Conservation (phyloP, 495 filamentous ascomycete genomes). For the Talaromyces proteolyticus region DNA sequence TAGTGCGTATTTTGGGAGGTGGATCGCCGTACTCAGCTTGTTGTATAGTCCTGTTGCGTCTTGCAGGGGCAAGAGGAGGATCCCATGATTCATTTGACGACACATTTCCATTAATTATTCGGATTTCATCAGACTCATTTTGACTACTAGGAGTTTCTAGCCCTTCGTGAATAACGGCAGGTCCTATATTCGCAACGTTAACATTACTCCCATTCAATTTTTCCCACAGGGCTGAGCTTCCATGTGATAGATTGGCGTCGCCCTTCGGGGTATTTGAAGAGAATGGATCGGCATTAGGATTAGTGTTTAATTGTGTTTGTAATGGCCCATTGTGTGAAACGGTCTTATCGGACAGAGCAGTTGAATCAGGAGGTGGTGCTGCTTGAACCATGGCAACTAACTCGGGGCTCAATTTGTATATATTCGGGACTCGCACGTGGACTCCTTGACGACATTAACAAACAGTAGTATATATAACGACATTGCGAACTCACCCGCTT, state of each 20-base stretch:
- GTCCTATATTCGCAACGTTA: slow-evolving; percentile 25
- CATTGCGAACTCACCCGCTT: slow-evolving; percentile 46
- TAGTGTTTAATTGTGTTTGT: slow-evolving; percentile 37
- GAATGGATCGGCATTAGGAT: slow-evolving; percentile 40
- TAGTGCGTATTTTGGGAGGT: slow-evolving; percentile 58
- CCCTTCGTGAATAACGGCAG: slow-evolving; percentile 29
- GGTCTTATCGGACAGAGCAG: slow-evolving; percentile 30
- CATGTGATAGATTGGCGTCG: slow-evolving; percentile 34
- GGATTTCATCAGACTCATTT: slow-evolving; percentile 37
- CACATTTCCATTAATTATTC: slow-evolving; percentile 27
- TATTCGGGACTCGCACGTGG: slow-evolving; percentile 68
- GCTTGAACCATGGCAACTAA: slow-evolving; percentile 46
- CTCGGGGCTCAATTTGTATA: slow-evolving; percentile 75
- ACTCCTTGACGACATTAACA: slow-evolving; percentile 54
- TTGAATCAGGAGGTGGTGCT: slow-evolving; percentile 25
- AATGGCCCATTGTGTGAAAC: slow-evolving; percentile 28
- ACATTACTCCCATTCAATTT: slow-evolving; percentile 48
- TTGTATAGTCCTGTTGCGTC: slow-evolving; percentile 56
- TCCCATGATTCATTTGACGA: slow-evolving; percentile 37
- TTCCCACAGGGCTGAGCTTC: slow-evolving; percentile 49
- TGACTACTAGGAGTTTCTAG: slow-evolving; percentile 37
- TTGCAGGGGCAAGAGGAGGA: slow-evolving; percentile 61
- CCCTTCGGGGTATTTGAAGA: slow-evolving; percentile 34
- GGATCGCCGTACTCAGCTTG: slow-evolving; percentile 51
- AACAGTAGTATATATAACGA: slow-evolving; percentile 6